Conservation (phyloP, 2,329 filamentous ascomycete species). For the Parafenestella ontariensis region DNA sequence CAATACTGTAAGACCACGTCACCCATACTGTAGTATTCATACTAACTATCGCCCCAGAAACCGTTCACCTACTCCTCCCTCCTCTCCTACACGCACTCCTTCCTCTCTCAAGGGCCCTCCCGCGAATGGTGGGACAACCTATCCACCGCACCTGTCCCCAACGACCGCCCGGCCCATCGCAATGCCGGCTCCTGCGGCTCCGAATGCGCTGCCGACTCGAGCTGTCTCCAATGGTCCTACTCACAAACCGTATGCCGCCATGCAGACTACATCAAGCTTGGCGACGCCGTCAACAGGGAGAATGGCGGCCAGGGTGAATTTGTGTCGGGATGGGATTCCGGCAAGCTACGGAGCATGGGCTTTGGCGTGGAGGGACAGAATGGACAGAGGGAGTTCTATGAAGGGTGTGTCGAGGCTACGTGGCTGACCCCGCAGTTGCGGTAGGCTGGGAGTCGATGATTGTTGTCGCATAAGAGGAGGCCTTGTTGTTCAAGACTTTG, state of each 20-base stretch:
- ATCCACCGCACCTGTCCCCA: constrained; percentile 40
- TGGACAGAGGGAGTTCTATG: constrained; percentile 38
- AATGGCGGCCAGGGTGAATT: constrained; percentile 47
- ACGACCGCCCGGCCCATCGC: constrained; percentile 44
- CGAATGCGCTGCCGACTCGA: constrained; percentile 42
- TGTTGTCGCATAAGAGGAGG: constrained; percentile 5
- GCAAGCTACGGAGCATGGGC: constrained; percentile 45
- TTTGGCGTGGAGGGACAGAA: constrained; percentile 45
- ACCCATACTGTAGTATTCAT: neutral
- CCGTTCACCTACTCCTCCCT: constrained; percentile 48
- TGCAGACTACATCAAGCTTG: constrained; percentile 45
- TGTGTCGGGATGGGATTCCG: constrained; percentile 48
- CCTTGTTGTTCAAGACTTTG: constrained; percentile 11
- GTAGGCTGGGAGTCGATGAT: constrained; percentile 9
- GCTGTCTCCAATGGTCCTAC: constrained; percentile 48
- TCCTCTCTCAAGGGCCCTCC: constrained; percentile 40
- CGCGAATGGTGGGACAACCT: constrained; percentile 48
- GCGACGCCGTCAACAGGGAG: constrained; percentile 42
- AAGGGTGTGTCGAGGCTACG: constrained; percentile 46
- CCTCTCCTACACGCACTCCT: constrained; percentile 46
- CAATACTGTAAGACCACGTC: constrained; percentile 31
- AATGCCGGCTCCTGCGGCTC: constrained; percentile 44
- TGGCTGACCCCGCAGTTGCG: constrained; percentile 47
- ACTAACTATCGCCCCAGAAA: constrained; percentile 26
- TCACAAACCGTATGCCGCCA: constrained; percentile 49